Conservation (phyloP, 2,329 filamentous ascomycete genomes). For the Xylaria sp. region DNA sequence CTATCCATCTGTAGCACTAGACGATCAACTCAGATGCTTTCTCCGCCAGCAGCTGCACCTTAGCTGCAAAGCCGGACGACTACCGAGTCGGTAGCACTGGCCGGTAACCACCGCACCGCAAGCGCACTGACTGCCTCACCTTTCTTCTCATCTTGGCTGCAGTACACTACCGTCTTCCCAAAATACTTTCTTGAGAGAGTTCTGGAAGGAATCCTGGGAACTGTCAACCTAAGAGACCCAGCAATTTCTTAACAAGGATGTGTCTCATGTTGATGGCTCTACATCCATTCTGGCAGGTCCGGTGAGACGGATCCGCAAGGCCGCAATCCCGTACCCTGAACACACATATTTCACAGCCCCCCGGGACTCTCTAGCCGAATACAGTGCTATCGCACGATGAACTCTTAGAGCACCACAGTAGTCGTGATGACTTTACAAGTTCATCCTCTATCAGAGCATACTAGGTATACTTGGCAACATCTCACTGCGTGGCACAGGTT, state of each 20-base stretch:
- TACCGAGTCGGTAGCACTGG: constrained; percentile 17
- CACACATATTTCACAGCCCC: not conserved
- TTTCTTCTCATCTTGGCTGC: not conserved
- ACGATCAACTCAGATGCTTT: not conserved
- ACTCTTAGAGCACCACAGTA: not conserved
- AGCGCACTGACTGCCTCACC: constrained; percentile 5
- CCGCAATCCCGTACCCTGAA: constrained; percentile 17
- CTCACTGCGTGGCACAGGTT: not conserved
- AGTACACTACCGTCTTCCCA: constrained; percentile 3
- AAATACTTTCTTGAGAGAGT: not conserved
- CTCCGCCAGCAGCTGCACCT: constrained; percentile 2
- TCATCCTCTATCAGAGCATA: not conserved
- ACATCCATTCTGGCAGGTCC: constrained; percentile 29
- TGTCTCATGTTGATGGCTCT: constrained; percentile 20
- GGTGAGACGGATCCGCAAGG: constrained; percentile 9
- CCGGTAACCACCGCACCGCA: not conserved
- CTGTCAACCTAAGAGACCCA: not conserved
- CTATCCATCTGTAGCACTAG: not conserved
- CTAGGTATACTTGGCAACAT: too few relatives aligned
- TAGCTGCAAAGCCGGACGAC: not conserved
- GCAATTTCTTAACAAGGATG: constrained; percentile 7
- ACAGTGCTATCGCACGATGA: constrained; percentile 15
- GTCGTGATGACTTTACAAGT: not conserved
- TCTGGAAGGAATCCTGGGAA: constrained; percentile 16
- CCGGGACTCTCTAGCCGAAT: constrained; percentile 12